These are phyloP conservation scores for Talaromyces liani DNA, from an alignment of 495 filamentous ascomycete genomes.

Conservation along the genomic window DNA sequence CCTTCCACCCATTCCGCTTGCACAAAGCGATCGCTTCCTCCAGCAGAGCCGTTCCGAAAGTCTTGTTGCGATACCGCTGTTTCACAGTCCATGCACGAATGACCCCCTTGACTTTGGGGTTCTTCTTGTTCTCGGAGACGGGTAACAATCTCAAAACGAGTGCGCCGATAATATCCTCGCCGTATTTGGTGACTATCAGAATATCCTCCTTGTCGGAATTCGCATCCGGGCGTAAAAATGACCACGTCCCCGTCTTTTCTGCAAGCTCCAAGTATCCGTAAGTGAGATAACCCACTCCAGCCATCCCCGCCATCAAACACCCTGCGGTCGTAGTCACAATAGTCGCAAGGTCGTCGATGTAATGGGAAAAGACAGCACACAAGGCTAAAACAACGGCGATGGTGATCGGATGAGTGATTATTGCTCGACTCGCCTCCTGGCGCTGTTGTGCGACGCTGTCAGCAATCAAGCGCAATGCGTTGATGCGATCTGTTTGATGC, in stretches of 20 bases:
- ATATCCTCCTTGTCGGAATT: slow-evolving; percentile 20
- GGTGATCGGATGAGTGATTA: slow-evolving; percentile 46
- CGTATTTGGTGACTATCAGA: slow-evolving; percentile 49
- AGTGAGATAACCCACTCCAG: slow-evolving; percentile 29
- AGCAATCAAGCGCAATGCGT: slow-evolving; percentile 44
- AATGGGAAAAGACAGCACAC: neutral
- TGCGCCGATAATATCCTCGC: slow-evolving; percentile 49
- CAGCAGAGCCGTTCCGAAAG: slow-evolving; percentile 62
- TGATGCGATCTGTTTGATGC: slow-evolving; percentile 24
- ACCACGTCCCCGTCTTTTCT: slow-evolving; percentile 43
- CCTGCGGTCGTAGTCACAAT: slow-evolving; percentile 28
- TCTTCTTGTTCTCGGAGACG: slow-evolving; percentile 6
- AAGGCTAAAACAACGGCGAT: slow-evolving; percentile 26
- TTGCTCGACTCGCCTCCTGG: slow-evolving; percentile 38
- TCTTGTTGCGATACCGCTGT: slow-evolving; percentile 55
- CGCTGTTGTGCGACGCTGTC: slow-evolving; percentile 60
- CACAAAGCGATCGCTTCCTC: slow-evolving; percentile 54
- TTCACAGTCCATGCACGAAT: slow-evolving; percentile 73
- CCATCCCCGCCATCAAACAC: slow-evolving; percentile 36
- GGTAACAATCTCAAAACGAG: slow-evolving; percentile 37
- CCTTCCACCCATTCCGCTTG: slow-evolving; percentile 46
- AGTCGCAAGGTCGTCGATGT: slow-evolving; percentile 26
- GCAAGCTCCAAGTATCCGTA: slow-evolving; percentile 43
- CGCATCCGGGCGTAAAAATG: slow-evolving; percentile 23
- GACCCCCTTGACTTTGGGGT: slow-evolving; percentile 20